Conservation (phyloP, 805 yeast species). For the Dipodascus geniculatus region DNA sequence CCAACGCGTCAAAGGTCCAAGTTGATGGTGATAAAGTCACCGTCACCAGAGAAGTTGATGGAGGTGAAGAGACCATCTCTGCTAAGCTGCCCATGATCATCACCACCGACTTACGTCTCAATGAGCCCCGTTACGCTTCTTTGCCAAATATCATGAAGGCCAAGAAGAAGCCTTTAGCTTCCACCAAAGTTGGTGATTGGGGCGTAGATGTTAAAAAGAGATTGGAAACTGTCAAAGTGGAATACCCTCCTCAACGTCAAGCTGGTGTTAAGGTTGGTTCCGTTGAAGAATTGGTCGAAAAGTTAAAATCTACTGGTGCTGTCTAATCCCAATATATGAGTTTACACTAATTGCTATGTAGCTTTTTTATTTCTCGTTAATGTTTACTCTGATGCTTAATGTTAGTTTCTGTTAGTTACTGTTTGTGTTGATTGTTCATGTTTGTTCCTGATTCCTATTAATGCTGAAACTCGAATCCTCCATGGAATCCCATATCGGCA, state of each 20-base stretch:
- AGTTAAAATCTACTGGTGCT: constrained; percentile 68
- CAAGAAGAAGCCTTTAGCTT: constrained; percentile 83
- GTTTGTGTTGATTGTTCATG: no score
- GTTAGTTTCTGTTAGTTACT: no score
- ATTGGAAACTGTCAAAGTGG: constrained; percentile 57
- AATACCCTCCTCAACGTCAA: constrained; percentile 74
- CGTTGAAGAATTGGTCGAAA: constrained; percentile 73
- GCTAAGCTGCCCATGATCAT: constrained; percentile 75
- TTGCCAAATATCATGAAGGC: constrained; percentile 97
- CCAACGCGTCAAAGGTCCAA: constrained; percentile 81
- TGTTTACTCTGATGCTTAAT: no score
- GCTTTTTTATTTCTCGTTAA: not conserved
- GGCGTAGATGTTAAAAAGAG: constrained; percentile 55
- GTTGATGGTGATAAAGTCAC: constrained; percentile 41
- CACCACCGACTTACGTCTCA: constrained; percentile 87
- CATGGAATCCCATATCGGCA: constrained; percentile 13
- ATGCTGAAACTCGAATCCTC: constrained; percentile 11
- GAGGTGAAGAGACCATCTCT: constrained; percentile 76
- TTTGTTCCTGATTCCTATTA: not conserved
- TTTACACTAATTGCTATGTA: not conserved
- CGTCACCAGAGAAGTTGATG: constrained; percentile 89
- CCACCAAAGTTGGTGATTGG: constrained; percentile 51
- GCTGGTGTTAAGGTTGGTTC: constrained; percentile 71
- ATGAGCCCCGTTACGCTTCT: constrained; percentile 92
- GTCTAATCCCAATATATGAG: constrained; percentile 24